Evolutionary conservation across 2,329 filamentous ascomycete species (phyloP), one percentile per base, ranked within the genome.

Genomic region (Apiospora hydei): DNA sequence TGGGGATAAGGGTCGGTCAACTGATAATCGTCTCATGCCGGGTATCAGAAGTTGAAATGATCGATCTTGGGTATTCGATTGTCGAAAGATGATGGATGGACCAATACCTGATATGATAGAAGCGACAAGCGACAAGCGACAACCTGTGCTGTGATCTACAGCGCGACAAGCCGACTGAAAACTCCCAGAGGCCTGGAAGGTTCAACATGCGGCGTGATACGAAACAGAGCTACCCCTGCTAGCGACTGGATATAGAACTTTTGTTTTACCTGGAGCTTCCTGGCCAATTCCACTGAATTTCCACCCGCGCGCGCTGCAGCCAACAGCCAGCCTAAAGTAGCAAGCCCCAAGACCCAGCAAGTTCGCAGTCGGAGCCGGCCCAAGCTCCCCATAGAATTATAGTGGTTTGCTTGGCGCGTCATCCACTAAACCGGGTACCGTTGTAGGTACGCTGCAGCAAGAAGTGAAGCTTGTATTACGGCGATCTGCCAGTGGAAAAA

Each of bases 161-260:
- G 7, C 8, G 7, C n/a, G 8, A 6, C 34, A 38, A 8, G 34
- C 34, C 13, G 26, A 30, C 26, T 10, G 8, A 14, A 14, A 51
- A 14, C 49, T 14, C 11, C n/a, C 49, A 51, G n/a, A 26, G 49
- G n/a, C 49, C 49, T 51, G 49, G n/a, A 51, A 14, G 18, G 8
- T 41, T 64, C 57, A 41, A n/a, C 18, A 38, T 34, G 26, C 51
- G 51, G 51, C 57, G 57, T 64, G 57, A 64, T n/a, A 41, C 57
- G 57, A 64, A 64, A 64, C 57, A 41, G 34, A 64, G 57, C 53
- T 61, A 34, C 53, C 53, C 53, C 30, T 61, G 53, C 53, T 61
- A 34, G 30, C 14, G 30, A 57, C 51, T 26, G 1, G 24, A 53
- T 53, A 30, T 30, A 53, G 24, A 53, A 53, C 14, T 51, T 30